Conservation (phyloP, 129 eudicot genomes). For the Mikania micrantha region DNA sequence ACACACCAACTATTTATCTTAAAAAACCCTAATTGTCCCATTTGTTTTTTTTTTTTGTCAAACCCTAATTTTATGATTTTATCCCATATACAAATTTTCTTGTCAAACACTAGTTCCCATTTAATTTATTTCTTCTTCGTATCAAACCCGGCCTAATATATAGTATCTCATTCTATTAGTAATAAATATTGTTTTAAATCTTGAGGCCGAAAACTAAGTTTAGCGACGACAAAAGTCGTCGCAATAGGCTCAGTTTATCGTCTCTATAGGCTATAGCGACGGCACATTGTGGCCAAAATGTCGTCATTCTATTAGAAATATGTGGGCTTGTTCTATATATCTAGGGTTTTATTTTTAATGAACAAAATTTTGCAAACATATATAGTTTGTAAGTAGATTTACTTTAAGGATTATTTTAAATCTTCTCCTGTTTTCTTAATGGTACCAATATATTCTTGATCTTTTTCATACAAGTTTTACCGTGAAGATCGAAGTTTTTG, state of each 20-base stretch:
- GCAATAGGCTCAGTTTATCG: too few species aligned
- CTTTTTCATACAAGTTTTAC: too few species aligned
- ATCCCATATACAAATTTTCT: slow-evolving; percentile 13
- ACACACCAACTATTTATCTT: not conserved
- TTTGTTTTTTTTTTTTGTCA: not conserved
- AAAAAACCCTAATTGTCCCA: not conserved
- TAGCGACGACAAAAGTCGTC: too few species aligned
- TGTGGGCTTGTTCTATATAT: too few species aligned
- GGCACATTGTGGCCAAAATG: too few species aligned
- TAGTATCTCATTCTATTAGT: too few species aligned
- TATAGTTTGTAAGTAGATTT: not conserved
- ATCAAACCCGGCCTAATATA: slow-evolving; percentile 14
- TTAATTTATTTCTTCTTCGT: too few species aligned
- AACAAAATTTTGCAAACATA: not conserved
- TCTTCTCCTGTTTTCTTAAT: not conserved
- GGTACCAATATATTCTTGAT: not conserved
- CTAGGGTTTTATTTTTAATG: not conserved
- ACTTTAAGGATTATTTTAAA: not conserved
- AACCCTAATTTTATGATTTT: slow-evolving; percentile 10
- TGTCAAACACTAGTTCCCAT: too few species aligned
- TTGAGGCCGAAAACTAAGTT: not conserved
- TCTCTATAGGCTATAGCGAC: too few species aligned
- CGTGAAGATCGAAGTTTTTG: too few species aligned
- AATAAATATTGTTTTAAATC: not conserved
- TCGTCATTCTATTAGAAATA: too few species aligned